A percentile compares a stretch with the other conserved stretches of the same genome.
phyloP scores from a whole-genome alignment of 257 asterid genomes.

The Jacaranda copaia region DNA sequence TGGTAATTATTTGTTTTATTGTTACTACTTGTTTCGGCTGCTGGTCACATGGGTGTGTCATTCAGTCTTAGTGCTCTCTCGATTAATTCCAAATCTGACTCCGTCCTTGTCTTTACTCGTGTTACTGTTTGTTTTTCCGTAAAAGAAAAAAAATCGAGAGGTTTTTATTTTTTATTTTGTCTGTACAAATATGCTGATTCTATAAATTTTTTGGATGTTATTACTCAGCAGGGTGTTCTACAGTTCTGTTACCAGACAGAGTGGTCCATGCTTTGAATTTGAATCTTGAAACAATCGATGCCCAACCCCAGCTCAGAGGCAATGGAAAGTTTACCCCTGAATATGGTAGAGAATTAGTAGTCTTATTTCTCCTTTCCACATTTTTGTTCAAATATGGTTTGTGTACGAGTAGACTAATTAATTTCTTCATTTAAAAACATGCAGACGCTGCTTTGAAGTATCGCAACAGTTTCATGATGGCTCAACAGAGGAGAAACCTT shows the following conservation, averaged over 20 bases:
- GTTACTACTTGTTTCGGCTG: not conserved
- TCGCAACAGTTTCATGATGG: conserved; percentile 27
- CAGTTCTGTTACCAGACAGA: conserved; percentile 66
- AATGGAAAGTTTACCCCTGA: conserved; percentile 33
- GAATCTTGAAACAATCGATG: conserved; percentile 51
- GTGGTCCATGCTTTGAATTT: conserved; percentile 73
- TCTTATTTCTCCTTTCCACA: not conserved
- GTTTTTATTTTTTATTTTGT: not conserved
- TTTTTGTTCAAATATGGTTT: not conserved
- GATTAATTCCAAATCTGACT: conserved; percentile 10
- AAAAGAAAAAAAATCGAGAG: not conserved
- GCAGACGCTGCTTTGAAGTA: conserved; percentile 33
- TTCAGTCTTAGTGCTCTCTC: not conserved
- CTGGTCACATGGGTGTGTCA: not conserved
- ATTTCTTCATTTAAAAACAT: not conserved
- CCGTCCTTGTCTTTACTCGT: not conserved
- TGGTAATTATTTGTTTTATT: not conserved
- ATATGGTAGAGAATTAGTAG: conserved; percentile 34
- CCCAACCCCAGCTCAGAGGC: conserved; percentile 34
- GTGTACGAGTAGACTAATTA: no score
- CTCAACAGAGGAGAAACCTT: conserved; percentile 41
- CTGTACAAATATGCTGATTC: conserved; percentile 18
- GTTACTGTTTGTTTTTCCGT: not conserved
- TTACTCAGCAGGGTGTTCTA: conserved; percentile 51
- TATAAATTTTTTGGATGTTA: not conserved